Base-by-base conservation (phyloP, 2,329 filamentous ascomycete species). In the Hymenoscyphus fructigenus region DNA sequence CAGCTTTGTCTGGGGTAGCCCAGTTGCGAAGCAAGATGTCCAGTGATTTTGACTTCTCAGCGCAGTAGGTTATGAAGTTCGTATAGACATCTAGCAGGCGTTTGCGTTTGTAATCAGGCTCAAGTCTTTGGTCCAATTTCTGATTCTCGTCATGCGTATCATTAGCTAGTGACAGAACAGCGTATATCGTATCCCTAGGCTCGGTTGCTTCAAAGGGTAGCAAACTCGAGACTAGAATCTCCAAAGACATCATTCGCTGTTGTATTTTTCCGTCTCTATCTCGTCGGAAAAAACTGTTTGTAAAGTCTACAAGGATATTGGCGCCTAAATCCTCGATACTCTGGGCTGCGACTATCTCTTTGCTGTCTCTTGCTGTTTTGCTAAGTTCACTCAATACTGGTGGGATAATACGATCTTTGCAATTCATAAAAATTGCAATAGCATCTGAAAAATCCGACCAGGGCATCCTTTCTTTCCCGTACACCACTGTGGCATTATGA, bases 171-270 rank as follows among this genome's bases (percentile, higher is more conserved):
- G 67, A 69, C 6, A 67, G 59, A 4, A 75, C 59, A 28, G 68
- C 67, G 63, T 70, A 69, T 29, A 75, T 70, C 1, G 67, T 71
- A 65, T 75, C 73, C 17, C 69, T 66, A 5, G 72, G 73, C 57
- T 75, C 70, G 10, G 72, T 65, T 0, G 69, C 63, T 23, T 73
- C 67, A 47, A 73, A 75, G 1, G 62, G 36, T 2, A 60, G 62
- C 1, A 75, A 41, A 10, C 36, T 60, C 12, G 69, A 70, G 1
- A 74, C 68, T 2, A 75, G 55, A 20, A 57, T 55, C 55, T 75
- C 71, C 2, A 75, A 61, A 2, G 57, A 63, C n/a, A 58, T 15
- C 32, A 59, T 23, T n/a, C 53, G 50, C 12, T 61, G 20, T 5
- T 36, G 20, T 12, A 65, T 53, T 17, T 58, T 20, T 9, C 63